Conservation (phyloP, 768 basidiomycete genomes). For the Rubroboletus satanas region DNA sequence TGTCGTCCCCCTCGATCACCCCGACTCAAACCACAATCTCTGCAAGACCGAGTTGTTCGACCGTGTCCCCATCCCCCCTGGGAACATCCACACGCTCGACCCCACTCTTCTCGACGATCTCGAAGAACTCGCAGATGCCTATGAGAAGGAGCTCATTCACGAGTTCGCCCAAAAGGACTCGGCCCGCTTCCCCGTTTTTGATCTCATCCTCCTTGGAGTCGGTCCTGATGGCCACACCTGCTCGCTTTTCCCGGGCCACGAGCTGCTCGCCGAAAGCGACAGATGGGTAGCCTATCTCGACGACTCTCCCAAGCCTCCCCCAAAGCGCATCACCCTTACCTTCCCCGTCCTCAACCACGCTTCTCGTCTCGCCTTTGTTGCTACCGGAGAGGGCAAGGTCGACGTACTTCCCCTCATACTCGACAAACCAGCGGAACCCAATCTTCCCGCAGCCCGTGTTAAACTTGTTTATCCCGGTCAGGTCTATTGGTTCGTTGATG, state of each 20-base stretch:
- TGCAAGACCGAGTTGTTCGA: conserved; percentile 72
- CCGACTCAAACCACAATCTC: conserved; percentile 87
- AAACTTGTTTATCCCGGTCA: conserved; percentile 75
- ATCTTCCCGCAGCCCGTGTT: conserved; percentile 81
- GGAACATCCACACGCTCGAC: conserved; percentile 86
- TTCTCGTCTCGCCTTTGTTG: conserved; percentile 84
- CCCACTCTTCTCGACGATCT: conserved; percentile 58
- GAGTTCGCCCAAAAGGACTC: conserved; percentile 92
- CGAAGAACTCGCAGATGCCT: conserved; percentile 76
- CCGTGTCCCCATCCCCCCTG: conserved; percentile 71
- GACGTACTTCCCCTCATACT: conserved; percentile 70
- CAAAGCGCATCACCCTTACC: conserved; percentile 87
- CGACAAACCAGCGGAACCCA: conserved; percentile 66
- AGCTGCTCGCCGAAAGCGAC: conserved; percentile 76
- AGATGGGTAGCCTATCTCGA: conserved; percentile 94
- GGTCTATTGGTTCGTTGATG: conserved; percentile 93
- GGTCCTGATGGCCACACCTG: conserved; percentile 99
- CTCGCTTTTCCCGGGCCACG: conserved; percentile 94
- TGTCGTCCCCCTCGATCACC: conserved; percentile 86
- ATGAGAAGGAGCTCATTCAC: conserved; percentile 79
- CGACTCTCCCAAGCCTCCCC: conserved; percentile 92
- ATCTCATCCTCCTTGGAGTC: conserved; percentile 94
- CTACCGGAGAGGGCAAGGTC: conserved; percentile 76
- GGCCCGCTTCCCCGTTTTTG: conserved; percentile 95
- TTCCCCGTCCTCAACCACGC: conserved; percentile 90